A percentile compares a stretch with the other conserved stretches of the same genome.
Evolutionary conservation across 306 rosid species (phyloP).

Genomic region (Prunus kanzakura): DNA sequence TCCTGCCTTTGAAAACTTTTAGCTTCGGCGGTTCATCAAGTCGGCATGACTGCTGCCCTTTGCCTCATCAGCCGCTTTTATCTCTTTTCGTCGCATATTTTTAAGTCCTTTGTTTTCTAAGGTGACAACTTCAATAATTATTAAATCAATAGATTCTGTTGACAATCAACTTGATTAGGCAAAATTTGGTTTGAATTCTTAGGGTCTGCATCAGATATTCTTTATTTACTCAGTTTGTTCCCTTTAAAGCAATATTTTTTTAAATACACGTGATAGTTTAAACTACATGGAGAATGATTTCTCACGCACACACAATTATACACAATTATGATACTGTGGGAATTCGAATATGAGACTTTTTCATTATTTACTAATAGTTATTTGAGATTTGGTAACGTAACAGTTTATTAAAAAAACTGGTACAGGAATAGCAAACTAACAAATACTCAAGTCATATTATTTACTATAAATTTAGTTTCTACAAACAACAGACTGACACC

Average conservation of each 20-base stretch:
- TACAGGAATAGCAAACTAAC: neutral
- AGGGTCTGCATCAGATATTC: neutral
- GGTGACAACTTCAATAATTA: neutral
- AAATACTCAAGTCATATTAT: neutral
- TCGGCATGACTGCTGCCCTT: neutral
- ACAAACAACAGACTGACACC: slow-evolving; percentile 16
- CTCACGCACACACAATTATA: too few species aligned
- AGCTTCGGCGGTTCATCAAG: neutral
- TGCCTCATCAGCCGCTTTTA: neutral
- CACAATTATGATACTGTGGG: too few species aligned
- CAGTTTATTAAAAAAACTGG: neutral
- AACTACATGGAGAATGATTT: accelerated
- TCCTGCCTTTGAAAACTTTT: neutral
- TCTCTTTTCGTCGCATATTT: neutral
- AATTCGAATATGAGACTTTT: too few species aligned
- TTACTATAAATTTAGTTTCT: slow-evolving; percentile 14
- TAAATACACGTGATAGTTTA: too few species aligned
- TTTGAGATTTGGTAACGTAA: too few species aligned
- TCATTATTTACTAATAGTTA: too few species aligned
- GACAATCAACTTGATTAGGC: neutral
- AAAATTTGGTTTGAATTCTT: neutral
- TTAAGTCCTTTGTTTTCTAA: neutral
- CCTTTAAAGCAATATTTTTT: too few species aligned
- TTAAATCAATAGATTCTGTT: neutral
- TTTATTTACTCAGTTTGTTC: too few species aligned